Percentiles rank a stretch among this genome's conserved stretches.
Evolutionary conservation across 805 yeast genomes (phyloP).

Genomic region (Yarrowia phangngaensis): DNA sequence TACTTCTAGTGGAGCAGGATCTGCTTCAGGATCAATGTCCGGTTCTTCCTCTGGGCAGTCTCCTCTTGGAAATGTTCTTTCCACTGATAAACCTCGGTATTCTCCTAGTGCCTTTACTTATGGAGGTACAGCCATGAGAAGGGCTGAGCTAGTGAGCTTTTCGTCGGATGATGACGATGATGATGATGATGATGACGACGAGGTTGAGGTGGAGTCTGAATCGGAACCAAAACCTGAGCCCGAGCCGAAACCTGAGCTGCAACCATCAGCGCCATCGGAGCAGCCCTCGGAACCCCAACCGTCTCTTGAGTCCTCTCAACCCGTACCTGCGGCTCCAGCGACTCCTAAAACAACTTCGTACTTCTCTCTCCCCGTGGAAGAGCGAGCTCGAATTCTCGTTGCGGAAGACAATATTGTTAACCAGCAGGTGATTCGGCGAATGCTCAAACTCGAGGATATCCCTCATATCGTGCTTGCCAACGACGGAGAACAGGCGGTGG

Average conservation of each 20-base stretch:
- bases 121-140: slow-evolving; percentile 5
- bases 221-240: no score
- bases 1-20: slow-evolving; percentile 1
- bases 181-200: slow-evolving; percentile 14
- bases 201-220: not conserved
- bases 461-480: slow-evolving; percentile 67
- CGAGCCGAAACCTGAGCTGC: no score
- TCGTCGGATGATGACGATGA: slow-evolving; percentile 25
- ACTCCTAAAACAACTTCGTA: not conserved
- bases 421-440: slow-evolving; percentile 81
- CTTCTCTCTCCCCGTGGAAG: slow-evolving; percentile 14
- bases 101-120: slow-evolving; percentile 13
- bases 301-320: not conserved
- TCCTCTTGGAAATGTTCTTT: slow-evolving; percentile 10
- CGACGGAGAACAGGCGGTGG: slow-evolving; percentile 84
- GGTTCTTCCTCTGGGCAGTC: slow-evolving; percentile 11
- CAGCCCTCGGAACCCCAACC: no score
- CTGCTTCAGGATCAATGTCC: not conserved
- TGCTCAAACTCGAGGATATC: slow-evolving; percentile 78
- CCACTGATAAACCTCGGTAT: slow-evolving; percentile 8
- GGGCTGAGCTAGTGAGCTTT: slow-evolving; percentile 8
- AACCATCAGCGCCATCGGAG: no score
- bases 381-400: slow-evolving; percentile 51
- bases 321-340: not conserved
- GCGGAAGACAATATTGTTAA: slow-evolving; percentile 94